Evolutionary conservation across 768 basidiomycete genomes (phyloP), one percentile per base, ranked within the genome.

Genomic region (Amyloporia xantha): DNA sequence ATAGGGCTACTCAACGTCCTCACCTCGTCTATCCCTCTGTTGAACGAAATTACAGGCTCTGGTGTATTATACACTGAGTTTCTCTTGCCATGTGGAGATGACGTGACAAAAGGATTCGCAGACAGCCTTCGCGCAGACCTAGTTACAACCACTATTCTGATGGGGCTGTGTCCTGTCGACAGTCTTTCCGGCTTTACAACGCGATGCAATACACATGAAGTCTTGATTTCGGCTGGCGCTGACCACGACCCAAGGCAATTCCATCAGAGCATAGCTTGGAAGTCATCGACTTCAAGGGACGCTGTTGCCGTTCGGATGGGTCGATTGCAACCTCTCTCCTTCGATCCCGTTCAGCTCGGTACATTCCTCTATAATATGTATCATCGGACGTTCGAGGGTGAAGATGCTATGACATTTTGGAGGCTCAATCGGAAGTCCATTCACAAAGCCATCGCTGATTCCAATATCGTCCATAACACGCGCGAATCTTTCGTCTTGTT

Each of bases 401-500:
- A 79, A 45, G 58, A 71, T 44, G 12, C 55, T 17, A 23, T 35
- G 36, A 48, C 25, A 20, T 53, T 51, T 44, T 52, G 27, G 27
- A 49, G 38, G 11, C 40, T 40, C 19, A 49, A 30, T 19, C 26
- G 17, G 20, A 19, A 17, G 7, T 53, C 53, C 23, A 12, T 49
- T 10, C 27, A 26, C 6, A 50, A 43, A 23, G 54, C 54, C 0
- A n/a, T 68, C 1, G n/a, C 41, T 2, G 57, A 56, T 15, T 55
- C 59, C 10, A 57, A 49, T 25, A 50, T 66, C 24, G 20, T 71
- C 20, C 75, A 76, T 51, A 81, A 82, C 53, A 69, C 61, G 7
- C 71, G 81, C 12, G 64, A 65, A 28, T 72, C 69, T 26, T 79
- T 82, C 44, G 77, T 65, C 1, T 53, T 66, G 2, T 60, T 84